Percentiles rank a stretch among this genome's conserved stretches.
phyloP scores from a whole-genome alignment of 305 asterid species.

The Fraxinus dipetala region DNA sequence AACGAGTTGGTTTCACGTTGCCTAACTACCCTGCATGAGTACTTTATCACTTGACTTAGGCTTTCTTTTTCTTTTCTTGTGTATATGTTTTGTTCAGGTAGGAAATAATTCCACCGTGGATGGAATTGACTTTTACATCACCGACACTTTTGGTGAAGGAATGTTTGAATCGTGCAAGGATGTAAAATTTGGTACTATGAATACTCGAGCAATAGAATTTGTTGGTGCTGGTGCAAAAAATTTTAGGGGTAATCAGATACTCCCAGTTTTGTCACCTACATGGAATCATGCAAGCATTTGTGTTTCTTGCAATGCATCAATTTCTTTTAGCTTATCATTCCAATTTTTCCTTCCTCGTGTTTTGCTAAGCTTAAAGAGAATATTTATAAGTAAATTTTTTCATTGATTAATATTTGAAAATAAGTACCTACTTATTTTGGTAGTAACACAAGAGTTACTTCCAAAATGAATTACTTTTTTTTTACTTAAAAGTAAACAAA shows the following conservation, averaged over 20 bases:
- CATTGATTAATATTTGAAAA: neutral
- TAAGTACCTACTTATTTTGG: neutral
- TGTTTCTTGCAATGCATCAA: constrained; percentile 3
- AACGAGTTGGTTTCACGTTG: neutral
- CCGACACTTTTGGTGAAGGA: constrained; percentile 76
- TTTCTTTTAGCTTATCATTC: neutral
- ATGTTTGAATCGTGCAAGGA: constrained; percentile 96
- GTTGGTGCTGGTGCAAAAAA: constrained; percentile 93
- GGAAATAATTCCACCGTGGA: constrained; percentile 65
- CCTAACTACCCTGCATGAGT: neutral
- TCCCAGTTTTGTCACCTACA: neutral
- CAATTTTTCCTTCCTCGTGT: neutral
- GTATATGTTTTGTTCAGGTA: constrained; percentile 46
- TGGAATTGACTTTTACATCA: constrained; percentile 72
- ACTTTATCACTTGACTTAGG: neutral
- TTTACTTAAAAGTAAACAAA: neutral
- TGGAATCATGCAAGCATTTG: neutral
- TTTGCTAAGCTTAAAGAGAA: neutral
- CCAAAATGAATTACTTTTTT: neutral
- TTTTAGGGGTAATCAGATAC: constrained; percentile 56
- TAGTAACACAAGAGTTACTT: neutral
- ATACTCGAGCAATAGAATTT: constrained; percentile 94
- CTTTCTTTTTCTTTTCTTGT: neutral
- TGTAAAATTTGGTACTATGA: constrained; percentile 94
- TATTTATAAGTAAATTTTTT: too few species aligned